Evolutionary conservation across 139 green algal genomes (phyloP), one percentile per base, ranked within the genome.

Genomic region (Chlorella sp.): DNA sequence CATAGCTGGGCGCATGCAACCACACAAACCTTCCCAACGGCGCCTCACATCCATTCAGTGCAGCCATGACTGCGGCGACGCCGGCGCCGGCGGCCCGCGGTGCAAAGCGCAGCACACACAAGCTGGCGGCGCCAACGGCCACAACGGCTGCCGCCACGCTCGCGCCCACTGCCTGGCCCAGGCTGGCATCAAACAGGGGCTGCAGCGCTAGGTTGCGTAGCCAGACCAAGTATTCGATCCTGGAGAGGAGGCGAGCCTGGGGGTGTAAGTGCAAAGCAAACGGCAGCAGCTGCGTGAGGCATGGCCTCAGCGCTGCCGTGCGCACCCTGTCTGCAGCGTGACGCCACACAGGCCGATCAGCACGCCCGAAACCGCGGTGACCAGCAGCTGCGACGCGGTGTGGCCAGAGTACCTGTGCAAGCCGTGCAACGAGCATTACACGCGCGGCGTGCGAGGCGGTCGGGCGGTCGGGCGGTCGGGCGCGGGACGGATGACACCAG

Each of bases 61-160:
- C 96, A 83, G 91, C 93, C 88, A 97, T 97, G 25, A 98, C 91
- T 9, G 93, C 85, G 0, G 90, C 94, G 1, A 97, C 94, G 14
- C 94, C 94, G 2, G 86, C 91, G 29, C 93, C 94, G 11, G 86
- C 87, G 23, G 91, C 90, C 8, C 81, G 67, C 0, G 92, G 93
- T 0, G 93, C 90, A 79, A 84, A 90, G 55, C 88, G 89, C 56
- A 93, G 86, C 5, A 97, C 93, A 84, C 93, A 79, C 50, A 78
- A 15, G 8, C 61, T 45, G 9, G 40, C 80, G 2, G 83, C 42
- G 12, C 73, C 41, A 5, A 87, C 78, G 4, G 87, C 66, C 27
- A 41, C 31, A 43, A 82, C 53, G 59, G 81, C 83, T 29, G 84
- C 85, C 15, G 74, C 11, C 50, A 85, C 69, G 60, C 88, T 83